Evolutionary conservation across 768 basidiomycete genomes (phyloP).

Genomic region (Xerocomus brunneocitrinus): DNA sequence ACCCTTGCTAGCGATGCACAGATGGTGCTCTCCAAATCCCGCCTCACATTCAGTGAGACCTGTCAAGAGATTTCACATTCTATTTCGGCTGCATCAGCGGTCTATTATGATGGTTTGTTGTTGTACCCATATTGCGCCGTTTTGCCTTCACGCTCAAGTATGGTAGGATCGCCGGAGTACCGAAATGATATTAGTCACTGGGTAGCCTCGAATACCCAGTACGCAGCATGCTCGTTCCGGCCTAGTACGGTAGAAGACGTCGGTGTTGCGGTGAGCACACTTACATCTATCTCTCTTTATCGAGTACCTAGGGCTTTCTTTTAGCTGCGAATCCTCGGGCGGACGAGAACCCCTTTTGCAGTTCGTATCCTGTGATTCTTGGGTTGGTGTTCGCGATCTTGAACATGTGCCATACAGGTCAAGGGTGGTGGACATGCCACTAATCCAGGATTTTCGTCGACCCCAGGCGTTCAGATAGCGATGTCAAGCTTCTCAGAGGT

Average conservation of each 20-base stretch:
- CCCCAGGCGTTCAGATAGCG: no score
- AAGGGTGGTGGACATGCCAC: conserved; percentile 53
- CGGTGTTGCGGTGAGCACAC: conserved; percentile 36
- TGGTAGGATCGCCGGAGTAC: conserved; percentile 27
- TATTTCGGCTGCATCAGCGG: conserved; percentile 42
- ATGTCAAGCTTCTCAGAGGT: conserved; percentile 37
- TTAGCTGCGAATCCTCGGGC: conserved; percentile 31
- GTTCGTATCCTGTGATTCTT: neutral
- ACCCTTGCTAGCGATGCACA: neutral
- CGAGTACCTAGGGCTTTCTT: neutral
- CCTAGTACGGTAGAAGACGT: conserved; percentile 50
- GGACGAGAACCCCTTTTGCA: conserved; percentile 11
- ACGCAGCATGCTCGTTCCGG: conserved; percentile 50
- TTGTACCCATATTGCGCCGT: neutral
- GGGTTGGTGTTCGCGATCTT: neutral
- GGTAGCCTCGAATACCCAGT: conserved; percentile 43
- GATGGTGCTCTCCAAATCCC: neutral
- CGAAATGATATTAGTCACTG: conserved; percentile 44
- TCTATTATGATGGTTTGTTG: conserved; percentile 41
- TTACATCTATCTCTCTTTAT: no score
- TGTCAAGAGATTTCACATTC: conserved; percentile 37
- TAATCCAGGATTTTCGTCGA: no score
- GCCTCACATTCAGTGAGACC: neutral
- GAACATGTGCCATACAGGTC: conserved; percentile 33
- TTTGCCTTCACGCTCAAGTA: neutral